Conservation (phyloP, 768 basidiomycete species). For the Suillus brevipes region DNA sequence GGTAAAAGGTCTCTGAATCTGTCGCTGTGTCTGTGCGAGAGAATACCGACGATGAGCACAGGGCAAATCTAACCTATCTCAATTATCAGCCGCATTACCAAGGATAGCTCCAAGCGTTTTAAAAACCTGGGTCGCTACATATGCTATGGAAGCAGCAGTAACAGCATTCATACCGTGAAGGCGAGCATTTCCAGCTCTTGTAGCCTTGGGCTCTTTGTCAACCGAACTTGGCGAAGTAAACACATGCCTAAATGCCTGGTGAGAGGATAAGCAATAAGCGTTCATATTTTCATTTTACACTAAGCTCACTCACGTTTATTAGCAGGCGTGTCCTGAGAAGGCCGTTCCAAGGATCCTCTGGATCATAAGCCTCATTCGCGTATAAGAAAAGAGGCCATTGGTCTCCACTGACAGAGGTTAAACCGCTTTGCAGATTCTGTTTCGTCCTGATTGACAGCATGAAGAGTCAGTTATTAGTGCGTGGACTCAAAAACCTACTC, state of each 20-base stretch:
- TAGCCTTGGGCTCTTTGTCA: no score
- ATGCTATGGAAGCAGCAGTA: conserved; percentile 20
- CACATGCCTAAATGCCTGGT: conserved; percentile 30
- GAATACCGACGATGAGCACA: conserved; percentile 18
- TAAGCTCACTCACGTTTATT: conserved; percentile 15
- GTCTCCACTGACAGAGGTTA: no score
- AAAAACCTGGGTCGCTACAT: conserved; percentile 21
- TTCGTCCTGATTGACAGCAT: no score
- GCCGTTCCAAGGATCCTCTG: no score
- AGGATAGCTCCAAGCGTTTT: neutral
- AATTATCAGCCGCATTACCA: conserved; percentile 2
- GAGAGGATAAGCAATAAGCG: conserved; percentile 6
- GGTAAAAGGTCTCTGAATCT: conserved; percentile 24
- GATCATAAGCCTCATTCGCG: conserved; percentile 15
- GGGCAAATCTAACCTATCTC: conserved; percentile 18
- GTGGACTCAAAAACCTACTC: no score
- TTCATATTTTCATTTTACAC: neutral
- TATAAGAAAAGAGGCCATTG: conserved; percentile 31
- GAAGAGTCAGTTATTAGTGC: no score
- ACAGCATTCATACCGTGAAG: no score
- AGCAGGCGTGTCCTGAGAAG: conserved; percentile 24
- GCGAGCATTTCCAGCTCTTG: conserved; percentile 27
- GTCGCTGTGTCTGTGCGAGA: conserved; percentile 21
- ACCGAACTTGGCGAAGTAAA: conserved; percentile 34
- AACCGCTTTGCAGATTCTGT: no score